phyloP scores from a whole-genome alignment of 2,329 filamentous ascomycete genomes.

The Alternaria angustiovoidea region DNA sequence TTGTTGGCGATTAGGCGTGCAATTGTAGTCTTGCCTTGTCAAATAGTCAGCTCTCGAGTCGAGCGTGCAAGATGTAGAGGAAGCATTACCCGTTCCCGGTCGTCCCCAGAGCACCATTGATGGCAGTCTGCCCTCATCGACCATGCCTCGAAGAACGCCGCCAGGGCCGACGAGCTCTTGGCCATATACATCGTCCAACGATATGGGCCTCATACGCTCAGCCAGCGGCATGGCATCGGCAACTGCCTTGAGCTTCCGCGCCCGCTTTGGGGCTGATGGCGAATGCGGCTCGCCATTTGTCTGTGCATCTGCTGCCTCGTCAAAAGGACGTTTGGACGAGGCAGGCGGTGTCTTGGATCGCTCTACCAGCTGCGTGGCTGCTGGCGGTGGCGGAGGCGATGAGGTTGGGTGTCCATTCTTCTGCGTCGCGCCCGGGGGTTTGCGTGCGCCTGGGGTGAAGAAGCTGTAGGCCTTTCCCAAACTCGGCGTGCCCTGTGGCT shows the following conservation, averaged over 20 bases:
- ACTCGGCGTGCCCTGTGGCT: conserved; percentile 32
- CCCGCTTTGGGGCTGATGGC: conserved; percentile 63
- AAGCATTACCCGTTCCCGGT: conserved; percentile 65
- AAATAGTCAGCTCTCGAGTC: background rate
- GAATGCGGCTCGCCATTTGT: conserved; percentile 34
- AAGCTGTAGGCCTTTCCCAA: conserved; percentile 57
- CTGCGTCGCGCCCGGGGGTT: conserved; percentile 28
- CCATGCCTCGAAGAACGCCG: conserved; percentile 85
- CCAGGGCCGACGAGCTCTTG: conserved; percentile 87
- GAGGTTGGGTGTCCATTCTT: conserved; percentile 33
- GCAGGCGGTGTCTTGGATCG: conserved; percentile 38
- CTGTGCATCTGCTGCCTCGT: conserved; percentile 26
- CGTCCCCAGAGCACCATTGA: conserved; percentile 95
- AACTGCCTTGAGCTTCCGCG: conserved; percentile 62
- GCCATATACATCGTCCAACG: conserved; percentile 85
- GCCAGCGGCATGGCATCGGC: conserved; percentile 82
- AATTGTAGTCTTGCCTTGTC: conserved; percentile 83
- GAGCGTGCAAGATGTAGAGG: background rate
- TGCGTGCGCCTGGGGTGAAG: conserved; percentile 63
- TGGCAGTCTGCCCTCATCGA: conserved; percentile 84
- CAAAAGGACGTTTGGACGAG: conserved; percentile 37
- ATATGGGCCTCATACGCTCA: conserved; percentile 89
- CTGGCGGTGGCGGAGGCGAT: conserved; percentile 25
- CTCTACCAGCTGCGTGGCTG: conserved; percentile 22
- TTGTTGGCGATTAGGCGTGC: conserved; percentile 86